These are phyloP conservation scores for Erysimum cheiri DNA, from an alignment of 441 rosid species.

Conservation along the genomic window DNA sequence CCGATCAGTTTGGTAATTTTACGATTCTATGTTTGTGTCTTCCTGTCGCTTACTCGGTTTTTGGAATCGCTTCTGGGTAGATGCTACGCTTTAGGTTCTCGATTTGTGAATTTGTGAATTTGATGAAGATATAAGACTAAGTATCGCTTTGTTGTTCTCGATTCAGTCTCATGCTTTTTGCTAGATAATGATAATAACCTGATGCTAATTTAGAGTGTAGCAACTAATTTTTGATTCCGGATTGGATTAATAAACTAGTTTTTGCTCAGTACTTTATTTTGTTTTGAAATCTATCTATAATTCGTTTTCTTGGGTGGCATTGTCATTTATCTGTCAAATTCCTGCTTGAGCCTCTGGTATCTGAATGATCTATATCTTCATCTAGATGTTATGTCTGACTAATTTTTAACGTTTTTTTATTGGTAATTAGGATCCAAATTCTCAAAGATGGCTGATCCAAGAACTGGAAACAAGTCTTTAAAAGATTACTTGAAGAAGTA, in stretches of 20 bases:
- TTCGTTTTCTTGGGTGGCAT: not conserved
- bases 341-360: not conserved
- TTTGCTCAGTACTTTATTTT: not conserved
- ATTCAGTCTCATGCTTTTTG: constrained; percentile 2
- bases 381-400: constrained; percentile 28
- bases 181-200: not conserved
- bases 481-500: constrained; percentile 84
- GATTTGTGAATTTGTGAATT: constrained; percentile 22
- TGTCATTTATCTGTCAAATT: not conserved
- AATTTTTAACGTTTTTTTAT: not conserved
- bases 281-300: not conserved
- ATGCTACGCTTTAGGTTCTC: constrained; percentile 5
- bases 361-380: not conserved
- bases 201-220: not conserved
- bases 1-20: not conserved
- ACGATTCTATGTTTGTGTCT: not conserved
- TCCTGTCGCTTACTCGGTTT: not conserved
- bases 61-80: not conserved
- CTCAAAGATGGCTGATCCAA: constrained; percentile 50
- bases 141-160: constrained; percentile 2
- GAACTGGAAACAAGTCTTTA: constrained; percentile 50
- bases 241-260: constrained; percentile 23
- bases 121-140: not conserved
- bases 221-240: not conserved
- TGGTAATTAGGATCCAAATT: not conserved